Evolutionary conservation across 1,284 basidiomycete genomes (phyloP), one percentile per base, ranked within the genome.

Genomic region (Xerocomus cyaneibrunnescens): DNA sequence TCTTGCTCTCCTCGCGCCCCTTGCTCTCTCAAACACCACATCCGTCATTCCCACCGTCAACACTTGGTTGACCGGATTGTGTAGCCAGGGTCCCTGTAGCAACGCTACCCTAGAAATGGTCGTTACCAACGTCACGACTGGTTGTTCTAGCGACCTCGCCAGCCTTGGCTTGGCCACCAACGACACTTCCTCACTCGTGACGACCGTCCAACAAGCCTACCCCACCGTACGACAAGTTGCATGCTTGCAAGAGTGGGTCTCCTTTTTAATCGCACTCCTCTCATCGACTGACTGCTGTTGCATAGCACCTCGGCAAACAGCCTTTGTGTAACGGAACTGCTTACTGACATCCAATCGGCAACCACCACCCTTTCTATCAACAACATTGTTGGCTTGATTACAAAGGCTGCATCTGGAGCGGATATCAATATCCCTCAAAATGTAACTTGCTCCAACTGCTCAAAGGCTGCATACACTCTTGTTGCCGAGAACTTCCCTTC

Each of bases 201-300:
- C 58, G 4, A 23, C 34, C 32, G 72, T 78, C 12, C 71, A 81
- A 56, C 50, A 64, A 36, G 66, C 63, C 19, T 87, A 84, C 68
- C 78, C 81, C 10, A 69, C 76, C 14, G 69, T 73, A 25, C 75
- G 84, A 52, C 58, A 79, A 57, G 60, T 79, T 17, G 70, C 66
- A 9, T 84, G 84, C 62, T 68, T 86, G 60, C 72, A 78, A 55
- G 79, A 84, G 82, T 85, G 56, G 61, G 81, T 73, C 16, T 28
- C 1, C 32, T 21, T 45, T 32, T 36, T 16, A 28, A n/a, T 38
- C 5, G 3, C 25, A 36, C 25, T 35, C 23, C 32, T 42, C 14
- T 30, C 19, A 6, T 41, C 30, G 6, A 40, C 50, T 54, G 8
- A 50, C 21, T 6, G 19, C 45, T 19, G n/a, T 43, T 27, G n/a